Conservation (phyloP, 495 filamentous ascomycete species). For the Halenospora varia region DNA sequence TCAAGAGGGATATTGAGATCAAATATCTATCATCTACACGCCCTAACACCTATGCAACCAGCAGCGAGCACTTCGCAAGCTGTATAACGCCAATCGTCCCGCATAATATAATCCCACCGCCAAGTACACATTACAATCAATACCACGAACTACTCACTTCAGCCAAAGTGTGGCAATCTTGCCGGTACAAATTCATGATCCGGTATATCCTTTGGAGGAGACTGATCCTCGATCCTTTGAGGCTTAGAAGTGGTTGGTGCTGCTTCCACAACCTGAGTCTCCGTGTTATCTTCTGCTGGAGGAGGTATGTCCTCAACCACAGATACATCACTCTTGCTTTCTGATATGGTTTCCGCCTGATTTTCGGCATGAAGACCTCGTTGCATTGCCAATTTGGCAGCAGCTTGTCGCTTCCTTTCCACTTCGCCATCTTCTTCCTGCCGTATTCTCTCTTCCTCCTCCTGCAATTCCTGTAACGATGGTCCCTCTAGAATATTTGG, state of each 20-base stretch:
- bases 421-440: slow-evolving; percentile 68
- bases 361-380: slow-evolving; percentile 51
- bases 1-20: not conserved
- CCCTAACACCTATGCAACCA: slow-evolving; percentile 5
- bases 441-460: slow-evolving; percentile 68
- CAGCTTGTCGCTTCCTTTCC: slow-evolving; percentile 65
- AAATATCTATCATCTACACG: not conserved
- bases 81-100: slow-evolving; percentile 23
- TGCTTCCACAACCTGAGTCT: not conserved
- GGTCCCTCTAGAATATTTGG: slow-evolving; percentile 37
- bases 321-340: slow-evolving; percentile 6
- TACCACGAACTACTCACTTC: not conserved
- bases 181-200: slow-evolving; percentile 20
- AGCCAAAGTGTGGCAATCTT: slow-evolving; percentile 24
- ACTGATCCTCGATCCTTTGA: not conserved
- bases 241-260: not conserved
- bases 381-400: slow-evolving; percentile 64
- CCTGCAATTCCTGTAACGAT: slow-evolving; percentile 68
- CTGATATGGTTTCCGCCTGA: slow-evolving; percentile 2
- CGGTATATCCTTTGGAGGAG: not conserved
- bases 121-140: not conserved
- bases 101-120: not conserved
- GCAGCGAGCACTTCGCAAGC: slow-evolving; percentile 32
- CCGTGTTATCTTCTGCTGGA: not conserved
- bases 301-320: slow-evolving; percentile 23